Evolutionary conservation across 176 grass and related monocot genomes (phyloP).

Genomic region (Leersia perrieri): DNA sequence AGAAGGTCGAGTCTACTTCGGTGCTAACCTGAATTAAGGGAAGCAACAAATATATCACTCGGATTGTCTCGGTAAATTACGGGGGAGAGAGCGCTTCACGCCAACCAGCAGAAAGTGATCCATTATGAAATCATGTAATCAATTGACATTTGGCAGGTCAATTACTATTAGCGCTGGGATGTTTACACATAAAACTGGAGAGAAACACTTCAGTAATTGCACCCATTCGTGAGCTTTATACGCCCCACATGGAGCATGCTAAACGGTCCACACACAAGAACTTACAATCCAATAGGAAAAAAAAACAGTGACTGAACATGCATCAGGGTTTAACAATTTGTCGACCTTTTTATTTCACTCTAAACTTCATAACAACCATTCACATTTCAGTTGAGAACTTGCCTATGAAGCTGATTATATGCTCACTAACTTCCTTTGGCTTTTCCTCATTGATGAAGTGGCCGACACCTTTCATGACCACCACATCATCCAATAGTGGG

Average conservation of each 20-base stretch:
- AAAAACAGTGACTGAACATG: neutral
- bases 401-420: constrained; percentile 53
- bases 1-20: too few species aligned
- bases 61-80: too few species aligned
- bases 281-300: too few species aligned
- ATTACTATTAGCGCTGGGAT: too few species aligned
- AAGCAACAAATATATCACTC: too few species aligned
- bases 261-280: neutral
- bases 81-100: too few species aligned
- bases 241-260: neutral
- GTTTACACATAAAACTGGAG: neutral
- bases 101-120: too few species aligned
- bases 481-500: constrained; percentile 57
- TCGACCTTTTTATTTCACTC: neutral
- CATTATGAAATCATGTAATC: too few species aligned
- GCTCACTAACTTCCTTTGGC: constrained; percentile 45
- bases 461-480: constrained; percentile 54
- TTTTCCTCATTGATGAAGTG: constrained; percentile 71
- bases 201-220: neutral
- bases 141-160: too few species aligned
- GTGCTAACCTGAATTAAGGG: too few species aligned
- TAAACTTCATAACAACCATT: neutral
- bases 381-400: constrained; percentile 34
- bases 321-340: too few species aligned
- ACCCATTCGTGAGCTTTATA: neutral